These are phyloP conservation scores for Lomentospora prolificans DNA, from an alignment of 2,329 filamentous ascomycete species.

Conservation along the genomic window DNA sequence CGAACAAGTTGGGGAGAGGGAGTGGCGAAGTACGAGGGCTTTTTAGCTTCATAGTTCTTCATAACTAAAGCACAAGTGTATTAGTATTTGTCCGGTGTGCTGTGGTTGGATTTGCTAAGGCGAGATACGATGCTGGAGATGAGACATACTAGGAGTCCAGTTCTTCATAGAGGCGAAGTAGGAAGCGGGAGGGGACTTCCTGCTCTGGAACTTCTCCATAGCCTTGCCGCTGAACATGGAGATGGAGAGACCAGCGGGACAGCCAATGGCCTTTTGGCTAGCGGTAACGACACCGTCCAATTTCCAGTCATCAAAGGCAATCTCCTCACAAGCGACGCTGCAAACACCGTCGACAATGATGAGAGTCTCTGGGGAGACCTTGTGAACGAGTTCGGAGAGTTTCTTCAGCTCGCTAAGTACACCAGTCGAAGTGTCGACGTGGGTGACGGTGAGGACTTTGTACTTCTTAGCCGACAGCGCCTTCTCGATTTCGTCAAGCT, in stretches of 20 bases:
- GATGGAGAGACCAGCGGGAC: conserved; percentile 87
- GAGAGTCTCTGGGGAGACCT: conserved; percentile 82
- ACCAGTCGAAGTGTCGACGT: conserved; percentile 95
- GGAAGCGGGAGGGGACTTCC: conserved; percentile 71
- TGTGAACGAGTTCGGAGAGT: conserved; percentile 71
- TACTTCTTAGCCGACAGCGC: conserved; percentile 85
- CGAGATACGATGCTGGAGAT: not conserved
- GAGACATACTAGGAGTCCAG: conserved; percentile 72
- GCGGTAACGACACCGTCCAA: conserved; percentile 90
- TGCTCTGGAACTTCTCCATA: conserved; percentile 66
- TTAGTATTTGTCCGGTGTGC: no score
- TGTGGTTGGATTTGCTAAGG: not conserved
- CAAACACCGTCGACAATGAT: conserved; percentile 93
- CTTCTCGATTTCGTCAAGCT: conserved; percentile 78
- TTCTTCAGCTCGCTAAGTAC: conserved; percentile 85
- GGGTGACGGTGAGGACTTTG: conserved; percentile 89
- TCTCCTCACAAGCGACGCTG: conserved; percentile 92
- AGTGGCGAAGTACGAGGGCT: conserved; percentile 95
- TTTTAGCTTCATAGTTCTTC: conserved; percentile 98
- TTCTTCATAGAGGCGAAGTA: conserved; percentile 98
- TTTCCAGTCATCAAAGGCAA: conserved; percentile 90
- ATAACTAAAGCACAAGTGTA: conserved; percentile 62
- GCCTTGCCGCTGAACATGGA: conserved; percentile 87
- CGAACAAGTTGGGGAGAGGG: conserved; percentile 89
- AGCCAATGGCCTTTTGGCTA: conserved; percentile 93